Evolutionary conservation across 768 basidiomycete species (phyloP).

Genomic region (Sarcodon aspratus): DNA sequence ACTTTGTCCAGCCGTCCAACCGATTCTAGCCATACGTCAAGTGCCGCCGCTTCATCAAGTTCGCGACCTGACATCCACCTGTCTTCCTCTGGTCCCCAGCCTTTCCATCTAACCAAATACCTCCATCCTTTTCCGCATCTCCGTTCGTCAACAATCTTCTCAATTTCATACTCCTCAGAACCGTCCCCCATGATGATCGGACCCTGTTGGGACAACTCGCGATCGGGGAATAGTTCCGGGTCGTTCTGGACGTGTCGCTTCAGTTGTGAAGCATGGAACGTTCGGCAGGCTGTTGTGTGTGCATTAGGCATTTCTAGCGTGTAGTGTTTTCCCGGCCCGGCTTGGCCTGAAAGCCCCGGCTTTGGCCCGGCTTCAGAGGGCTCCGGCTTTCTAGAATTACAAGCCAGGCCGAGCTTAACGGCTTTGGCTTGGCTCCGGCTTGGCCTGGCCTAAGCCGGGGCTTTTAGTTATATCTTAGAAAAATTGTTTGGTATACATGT

Average conservation of each 20-base stretch:
- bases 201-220: background rate
- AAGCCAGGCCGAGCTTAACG: no score
- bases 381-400: no score
- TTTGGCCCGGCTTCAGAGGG: no score
- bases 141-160: conserved; percentile 3
- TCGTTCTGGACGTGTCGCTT: conserved; percentile 4
- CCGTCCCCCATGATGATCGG: conserved; percentile 4
- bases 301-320: conserved; percentile 12
- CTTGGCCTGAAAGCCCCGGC: no score
- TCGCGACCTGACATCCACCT: background rate
- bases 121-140: background rate
- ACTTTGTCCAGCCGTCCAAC: conserved; percentile 23
- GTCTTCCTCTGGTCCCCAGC: conserved; percentile 2
- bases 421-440: no score
- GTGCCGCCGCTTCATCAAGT: background rate
- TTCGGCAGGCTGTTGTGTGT: background rate
- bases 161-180: conserved; percentile 6
- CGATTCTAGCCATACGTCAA: background rate
- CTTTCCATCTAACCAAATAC: conserved; percentile 3
- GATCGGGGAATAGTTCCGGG: conserved; percentile 4
- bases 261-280: conserved; percentile 7
- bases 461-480: no score
- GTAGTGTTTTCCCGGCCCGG: no score
- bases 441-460: no score
- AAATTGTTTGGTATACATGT: no score